Base-by-base conservation (phyloP, 768 basidiomycete species). In the Tylopilus vinaceipallidus region DNA sequence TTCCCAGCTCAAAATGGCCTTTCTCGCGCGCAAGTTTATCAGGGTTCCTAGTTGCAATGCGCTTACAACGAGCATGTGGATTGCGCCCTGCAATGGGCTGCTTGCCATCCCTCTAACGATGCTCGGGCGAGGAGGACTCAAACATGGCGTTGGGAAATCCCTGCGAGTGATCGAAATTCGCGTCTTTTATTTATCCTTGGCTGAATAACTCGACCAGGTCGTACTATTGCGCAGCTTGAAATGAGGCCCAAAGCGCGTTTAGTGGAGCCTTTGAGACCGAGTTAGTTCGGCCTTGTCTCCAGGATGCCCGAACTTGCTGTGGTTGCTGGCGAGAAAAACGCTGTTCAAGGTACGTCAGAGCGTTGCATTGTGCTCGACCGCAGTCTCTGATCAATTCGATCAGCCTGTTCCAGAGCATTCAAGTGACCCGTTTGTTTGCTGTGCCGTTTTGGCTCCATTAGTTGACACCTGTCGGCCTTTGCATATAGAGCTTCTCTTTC, bases 381-480 rank as follows among this genome's bases (percentile, higher is more conserved):
- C 13, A 9, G 3, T 13, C 14, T 35, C 37, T 48, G 22, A 46
- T 24, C 6, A 2, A 17, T 34, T 43, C 14, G 17, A 45, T 50
- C 1, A 49, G 42, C 14, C 47, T 61, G 4, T 54, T 63, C 6
- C 59, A 67, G 26, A 75, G 83, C 17, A 73, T 77, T 22, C 68
- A 73, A 3, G 62, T 88, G 24, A 72, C 85, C 32, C 57, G 68
- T n/a, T 66, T 90, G 1, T 67, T 95, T 4, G 74, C 82, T 38
- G 67, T 70, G 3, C 73, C 95, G 2, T 97, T 95, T 73, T 66
- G 78, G 47, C 75, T 85, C 13, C 84, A 94, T 59, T 90, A 93
- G 0, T 67, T 75, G 13, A 91, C 58, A 87, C 92, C 2, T 95
- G 90, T 60, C 95, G 95, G 63, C 77, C 84, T 10, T 86, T 81